A percentile compares a stretch with the other conserved stretches of the same genome.
These are phyloP conservation scores for Boletus huronensis DNA, from an alignment of 768 basidiomycete species.

Conservation along the genomic window DNA sequence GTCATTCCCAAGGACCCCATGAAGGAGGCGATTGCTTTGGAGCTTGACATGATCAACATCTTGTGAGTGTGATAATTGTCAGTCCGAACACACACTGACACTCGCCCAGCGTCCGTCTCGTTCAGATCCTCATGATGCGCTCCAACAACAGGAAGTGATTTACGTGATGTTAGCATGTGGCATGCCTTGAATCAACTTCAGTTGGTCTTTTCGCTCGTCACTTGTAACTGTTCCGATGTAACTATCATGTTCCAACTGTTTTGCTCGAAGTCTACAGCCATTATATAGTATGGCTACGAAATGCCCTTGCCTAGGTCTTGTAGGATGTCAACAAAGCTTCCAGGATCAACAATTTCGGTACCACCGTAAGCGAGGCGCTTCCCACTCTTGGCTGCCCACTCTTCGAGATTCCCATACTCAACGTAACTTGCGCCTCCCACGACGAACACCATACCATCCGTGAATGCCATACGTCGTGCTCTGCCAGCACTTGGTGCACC, in stretches of 20 bases:
- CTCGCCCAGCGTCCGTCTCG: slow-evolving; percentile 63
- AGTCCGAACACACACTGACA: slow-evolving; percentile 9
- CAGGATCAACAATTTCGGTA: slow-evolving; percentile 91
- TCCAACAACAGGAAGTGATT: slow-evolving; percentile 52
- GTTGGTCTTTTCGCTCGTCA: not conserved
- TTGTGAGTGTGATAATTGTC: slow-evolving; percentile 49
- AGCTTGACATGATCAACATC: slow-evolving; percentile 88
- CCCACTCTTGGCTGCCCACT: slow-evolving; percentile 83
- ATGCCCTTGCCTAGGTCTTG: slow-evolving; percentile 54
- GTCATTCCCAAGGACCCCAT: slow-evolving; percentile 67
- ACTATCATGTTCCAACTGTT: not conserved
- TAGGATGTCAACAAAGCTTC: slow-evolving; percentile 73
- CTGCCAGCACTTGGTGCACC: slow-evolving; percentile 35
- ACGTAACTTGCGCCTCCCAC: slow-evolving; percentile 98
- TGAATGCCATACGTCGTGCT: slow-evolving; percentile 67
- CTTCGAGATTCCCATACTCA: slow-evolving; percentile 94
- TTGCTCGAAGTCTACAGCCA: slow-evolving; percentile 41
- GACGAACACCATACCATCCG: slow-evolving; percentile 87
- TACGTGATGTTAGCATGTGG: not conserved
- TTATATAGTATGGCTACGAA: slow-evolving; percentile 20
- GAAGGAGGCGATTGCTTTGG: slow-evolving; percentile 71
- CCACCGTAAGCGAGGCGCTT: slow-evolving; percentile 92
- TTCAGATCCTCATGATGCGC: slow-evolving; percentile 73
- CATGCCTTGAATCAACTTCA: not conserved
- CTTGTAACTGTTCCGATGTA: slow-evolving; percentile 12